These are phyloP conservation scores for Microascus cirrosus DNA, from an alignment of 2,329 filamentous ascomycete species.

Conservation along the genomic window DNA sequence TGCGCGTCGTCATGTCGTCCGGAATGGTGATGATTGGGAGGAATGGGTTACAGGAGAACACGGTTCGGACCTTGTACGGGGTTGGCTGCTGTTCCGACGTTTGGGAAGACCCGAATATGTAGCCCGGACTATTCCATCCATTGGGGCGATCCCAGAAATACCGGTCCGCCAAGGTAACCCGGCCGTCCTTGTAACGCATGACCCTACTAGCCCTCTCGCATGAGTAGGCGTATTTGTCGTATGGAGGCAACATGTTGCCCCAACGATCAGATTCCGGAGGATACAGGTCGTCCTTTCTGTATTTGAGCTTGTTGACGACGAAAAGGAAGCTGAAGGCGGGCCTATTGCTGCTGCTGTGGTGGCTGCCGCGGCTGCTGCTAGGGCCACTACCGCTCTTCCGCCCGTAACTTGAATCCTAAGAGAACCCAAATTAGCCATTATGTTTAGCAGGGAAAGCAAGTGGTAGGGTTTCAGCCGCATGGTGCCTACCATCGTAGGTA, in stretches of 20 bases:
- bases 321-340: slow-evolving; percentile 22
- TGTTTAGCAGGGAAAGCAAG: neutral
- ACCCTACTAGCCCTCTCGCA: neutral
- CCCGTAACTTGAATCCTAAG: neutral
- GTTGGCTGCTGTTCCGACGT: slow-evolving; percentile 5
- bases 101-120: neutral
- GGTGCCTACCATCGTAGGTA: neutral
- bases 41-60: slow-evolving; percentile 24
- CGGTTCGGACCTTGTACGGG: slow-evolving; percentile 14
- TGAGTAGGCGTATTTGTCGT: neutral
- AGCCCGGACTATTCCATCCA: neutral
- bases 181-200: neutral
- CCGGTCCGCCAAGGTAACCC: neutral
- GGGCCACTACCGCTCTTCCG: neutral
- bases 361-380: neutral
- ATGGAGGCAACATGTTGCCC: neutral
- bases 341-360: neutral
- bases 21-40: slow-evolving; percentile 21
- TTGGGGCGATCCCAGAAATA: neutral
- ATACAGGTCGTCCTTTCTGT: slow-evolving; percentile 7
- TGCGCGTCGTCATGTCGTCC: slow-evolving; percentile 8
- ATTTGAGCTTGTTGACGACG: slow-evolving; percentile 21
- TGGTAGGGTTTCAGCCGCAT: neutral
- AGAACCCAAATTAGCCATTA: neutral
- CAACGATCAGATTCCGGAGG: neutral